Conservation (phyloP, 176 grass and related monocot species). For the Microstegium vimineum region DNA sequence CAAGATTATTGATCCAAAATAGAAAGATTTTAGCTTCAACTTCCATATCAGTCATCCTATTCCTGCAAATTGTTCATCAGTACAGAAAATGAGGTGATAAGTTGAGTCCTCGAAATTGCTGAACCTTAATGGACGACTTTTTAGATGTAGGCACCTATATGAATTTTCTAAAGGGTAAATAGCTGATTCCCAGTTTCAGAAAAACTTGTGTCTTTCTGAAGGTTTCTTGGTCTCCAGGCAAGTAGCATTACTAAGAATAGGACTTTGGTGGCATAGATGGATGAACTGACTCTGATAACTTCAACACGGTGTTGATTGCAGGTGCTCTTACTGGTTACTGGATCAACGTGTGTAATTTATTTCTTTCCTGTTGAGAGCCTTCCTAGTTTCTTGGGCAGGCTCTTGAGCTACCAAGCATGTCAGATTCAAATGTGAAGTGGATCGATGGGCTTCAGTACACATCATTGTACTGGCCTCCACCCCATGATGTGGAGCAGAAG, state of each 20-base stretch:
- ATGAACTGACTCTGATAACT: constrained; percentile 8
- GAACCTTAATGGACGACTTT: background rate
- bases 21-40: background rate
- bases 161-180: background rate
- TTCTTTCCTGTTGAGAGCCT: constrained; percentile 35
- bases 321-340: constrained; percentile 12
- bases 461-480: constrained; percentile 80
- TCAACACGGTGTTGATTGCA: constrained; percentile 31
- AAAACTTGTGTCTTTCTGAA: constrained; percentile 9
- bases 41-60: background rate
- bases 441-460: constrained; percentile 78
- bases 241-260: constrained; percentile 39
- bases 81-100: background rate
- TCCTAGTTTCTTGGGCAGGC: constrained; percentile 47
- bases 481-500: constrained; percentile 77
- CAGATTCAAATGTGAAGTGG: constrained; percentile 80
- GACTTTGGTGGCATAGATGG: constrained; percentile 30
- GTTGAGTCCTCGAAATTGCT: background rate
- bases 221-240: constrained; percentile 27
- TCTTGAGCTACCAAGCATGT: constrained; percentile 62
- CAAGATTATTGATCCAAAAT: background rate
- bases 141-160: background rate
- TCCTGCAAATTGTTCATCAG: background rate
- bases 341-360: constrained; percentile 29
- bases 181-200: background rate